Conservation (phyloP, 495 filamentous ascomycete genomes). For the Penicillium robsamsonii region DNA sequence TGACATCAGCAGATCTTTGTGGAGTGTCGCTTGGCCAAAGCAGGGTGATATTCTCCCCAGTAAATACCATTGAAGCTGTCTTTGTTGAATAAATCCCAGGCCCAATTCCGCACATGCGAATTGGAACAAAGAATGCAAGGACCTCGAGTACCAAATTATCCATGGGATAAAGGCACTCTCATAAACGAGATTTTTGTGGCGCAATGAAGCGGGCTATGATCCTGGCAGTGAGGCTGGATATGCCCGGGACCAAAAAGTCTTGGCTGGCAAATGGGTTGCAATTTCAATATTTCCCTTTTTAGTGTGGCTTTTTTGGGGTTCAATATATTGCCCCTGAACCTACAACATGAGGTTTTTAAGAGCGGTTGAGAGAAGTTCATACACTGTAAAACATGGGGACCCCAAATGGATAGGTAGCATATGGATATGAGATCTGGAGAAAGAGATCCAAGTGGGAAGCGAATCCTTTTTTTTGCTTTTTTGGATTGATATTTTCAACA, state of each 20-base stretch:
- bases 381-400: not conserved
- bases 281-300: not conserved
- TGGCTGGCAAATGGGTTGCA: not conserved
- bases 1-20: constrained; percentile 1
- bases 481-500: not conserved
- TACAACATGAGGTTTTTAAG: not conserved
- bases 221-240: constrained; percentile 4
- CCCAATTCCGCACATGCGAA: too few relatives aligned
- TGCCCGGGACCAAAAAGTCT: not conserved
- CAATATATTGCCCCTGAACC: constrained; percentile 2
- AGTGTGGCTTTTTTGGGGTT: not conserved
- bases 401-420: not conserved
- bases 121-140: not conserved
- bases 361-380: constrained; percentile 1
- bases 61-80: too few relatives aligned
- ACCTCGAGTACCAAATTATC: not conserved
- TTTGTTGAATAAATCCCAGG: too few relatives aligned
- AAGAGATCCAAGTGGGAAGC: constrained; percentile 3
- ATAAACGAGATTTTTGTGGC: not conserved
- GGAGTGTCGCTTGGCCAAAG: not conserved
- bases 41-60: not conserved
- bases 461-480: not conserved
- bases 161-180: too few relatives aligned
- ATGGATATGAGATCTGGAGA: not conserved
- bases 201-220: not conserved